phyloP scores from a whole-genome alignment of 768 basidiomycete genomes.

The Xerocomellus intermedius region DNA sequence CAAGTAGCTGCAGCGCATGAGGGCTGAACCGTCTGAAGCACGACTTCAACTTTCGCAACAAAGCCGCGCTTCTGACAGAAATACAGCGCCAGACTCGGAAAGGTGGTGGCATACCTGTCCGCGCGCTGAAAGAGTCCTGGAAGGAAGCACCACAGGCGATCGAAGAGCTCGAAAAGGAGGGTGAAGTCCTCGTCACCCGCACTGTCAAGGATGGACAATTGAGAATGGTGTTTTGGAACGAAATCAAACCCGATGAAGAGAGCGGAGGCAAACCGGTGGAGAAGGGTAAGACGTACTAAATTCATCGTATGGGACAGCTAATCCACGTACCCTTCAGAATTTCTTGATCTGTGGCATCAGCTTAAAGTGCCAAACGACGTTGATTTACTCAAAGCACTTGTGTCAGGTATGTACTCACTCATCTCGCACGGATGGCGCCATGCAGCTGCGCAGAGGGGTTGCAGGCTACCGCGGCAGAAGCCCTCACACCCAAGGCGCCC shows the following conservation, averaged over 20 bases:
- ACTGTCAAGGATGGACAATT: constrained; percentile 80
- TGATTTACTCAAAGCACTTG: constrained; percentile 74
- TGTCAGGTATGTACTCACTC: constrained; percentile 50
- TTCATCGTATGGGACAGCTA: constrained; percentile 1
- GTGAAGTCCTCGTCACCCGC: constrained; percentile 84
- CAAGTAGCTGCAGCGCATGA: neutral
- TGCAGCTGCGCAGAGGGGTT: constrained; percentile 59
- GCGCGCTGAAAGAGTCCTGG: constrained; percentile 88
- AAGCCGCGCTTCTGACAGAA: constrained; percentile 78
- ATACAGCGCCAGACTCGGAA: constrained; percentile 83
- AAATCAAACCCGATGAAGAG: constrained; percentile 75
- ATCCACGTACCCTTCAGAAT: constrained; percentile 51
- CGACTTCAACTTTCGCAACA: constrained; percentile 82
- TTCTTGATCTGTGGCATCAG: constrained; percentile 82
- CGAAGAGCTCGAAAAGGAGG: constrained; percentile 87
- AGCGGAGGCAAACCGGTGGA: constrained; percentile 71
- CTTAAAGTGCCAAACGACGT: constrained; percentile 84
- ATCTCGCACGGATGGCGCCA: neutral
- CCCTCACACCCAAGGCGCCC: constrained; percentile 52
- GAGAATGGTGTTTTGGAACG: constrained; percentile 89
- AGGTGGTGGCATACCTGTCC: constrained; percentile 82
- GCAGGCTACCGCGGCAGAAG: constrained; percentile 71
- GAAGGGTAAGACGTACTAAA: constrained; percentile 53
- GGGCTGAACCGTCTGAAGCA: constrained; percentile 48
- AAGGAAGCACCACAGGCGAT: constrained; percentile 80